Evolutionary conservation across 2,329 filamentous ascomycete species (phyloP), one percentile per base, ranked within the genome.

Genomic region (Dactylellina sp.): DNA sequence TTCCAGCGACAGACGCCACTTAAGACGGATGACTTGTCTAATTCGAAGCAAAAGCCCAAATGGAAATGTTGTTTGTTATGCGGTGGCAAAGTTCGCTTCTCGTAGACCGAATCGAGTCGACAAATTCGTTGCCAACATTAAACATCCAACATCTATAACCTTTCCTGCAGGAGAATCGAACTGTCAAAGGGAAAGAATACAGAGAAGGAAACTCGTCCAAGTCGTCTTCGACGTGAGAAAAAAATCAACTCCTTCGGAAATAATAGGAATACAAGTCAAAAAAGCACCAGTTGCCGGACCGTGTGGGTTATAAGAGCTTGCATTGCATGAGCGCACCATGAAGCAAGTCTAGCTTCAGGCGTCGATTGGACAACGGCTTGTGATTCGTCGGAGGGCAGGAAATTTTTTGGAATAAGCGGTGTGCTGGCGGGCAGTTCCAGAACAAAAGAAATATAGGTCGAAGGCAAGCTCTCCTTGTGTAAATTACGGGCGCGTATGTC

Each of bases 1-100:
- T 49, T 56, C 70, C 70, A 62, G 70, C 70, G 70, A 74, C 70
- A 74, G 70, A 74, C 55, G 50, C 70, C 47, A 66, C 61, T 60
- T 20, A 60, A 55, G 52, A 49, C 25, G 47, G 49, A 32, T n/a
- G 28, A 56, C 39, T 60, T 32, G 47, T 74, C 47, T 28, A 37
- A 32, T 71, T 66, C 25, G 68, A 65, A 72, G 44, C 16, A 11
- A 50, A 65, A 28, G 42, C 44, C 49, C 49, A 42, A 60, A 62
- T 24, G 18, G 25, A 53, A 42, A 55, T 60, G 22, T 25, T 49
- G 70, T 61, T 74, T 53, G 68, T 49, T 56, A 22, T 42, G 25
- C 37, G 46, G 53, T 55, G 55, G 55, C 61, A 53, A 74, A 50
- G 55, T 18, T 49, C 55, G 52, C 52, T 49, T 47, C 28, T 62